Base-by-base conservation (phyloP, 2,329 filamentous ascomycete species). In the Fusarium poae region DNA sequence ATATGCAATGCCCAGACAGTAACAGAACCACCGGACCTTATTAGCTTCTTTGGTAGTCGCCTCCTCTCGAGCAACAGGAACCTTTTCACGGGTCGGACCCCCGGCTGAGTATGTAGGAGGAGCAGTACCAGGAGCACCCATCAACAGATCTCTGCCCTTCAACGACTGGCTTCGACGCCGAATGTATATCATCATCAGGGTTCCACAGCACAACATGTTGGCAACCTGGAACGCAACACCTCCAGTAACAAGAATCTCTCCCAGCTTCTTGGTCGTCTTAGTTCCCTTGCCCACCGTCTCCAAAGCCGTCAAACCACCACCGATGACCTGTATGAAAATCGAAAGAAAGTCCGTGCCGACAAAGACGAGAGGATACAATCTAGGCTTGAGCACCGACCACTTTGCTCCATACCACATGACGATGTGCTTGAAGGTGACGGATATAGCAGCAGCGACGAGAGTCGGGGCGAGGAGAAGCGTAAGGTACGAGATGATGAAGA, bases 361-460 rank as follows among this genome's bases (percentile, higher is more conserved):
- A 75, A 86, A 86, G 53, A 86, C 81, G 65, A 80, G 82, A 4
- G 83, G 82, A 66, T 85, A 85, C 1, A 81, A 77, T 7, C 70
- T 74, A 1, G 84, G 82, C 25, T 74, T 76, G 29, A 84, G 68
- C 2, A 79, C 71, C 0, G 80, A 83, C 63, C 78, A 77, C 39
- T 80, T 74, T 0, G 78, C 72, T 2, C 82, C 82, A 37, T 81
- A 80, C 68, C 80, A 79, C 9, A 82, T 63, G 37, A 83, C 79
- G 10, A 84, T 75, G 69, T 83, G 81, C 68, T 83, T 83, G 29
- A 84, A 76, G 0, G 81, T 83, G 21, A 84, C 73, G 43, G 83
- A 84, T 44, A 84, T 81, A 27, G 79, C 80, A 8, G 82, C 82
- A 2, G 82, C 81, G 6, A 82, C 73, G 46, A 84, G 79, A 0